Evolutionary conservation across 805 yeast genomes (phyloP).

Genomic region (Candida hispaniensis): DNA sequence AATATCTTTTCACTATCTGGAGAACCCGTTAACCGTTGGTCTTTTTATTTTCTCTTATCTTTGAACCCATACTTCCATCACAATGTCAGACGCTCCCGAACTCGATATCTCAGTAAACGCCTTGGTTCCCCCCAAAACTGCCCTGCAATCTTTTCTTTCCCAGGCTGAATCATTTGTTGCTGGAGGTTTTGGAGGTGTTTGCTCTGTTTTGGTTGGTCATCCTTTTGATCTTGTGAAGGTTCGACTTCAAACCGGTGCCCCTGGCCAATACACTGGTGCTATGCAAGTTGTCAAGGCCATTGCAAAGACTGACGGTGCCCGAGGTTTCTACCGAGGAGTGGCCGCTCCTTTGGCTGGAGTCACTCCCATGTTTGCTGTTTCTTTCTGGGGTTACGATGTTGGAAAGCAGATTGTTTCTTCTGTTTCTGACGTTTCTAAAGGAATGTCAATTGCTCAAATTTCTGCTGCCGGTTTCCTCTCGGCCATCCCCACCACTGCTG

Average conservation of each 20-base stretch:
- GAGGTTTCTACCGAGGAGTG: conserved; percentile 88
- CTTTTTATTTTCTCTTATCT: too few species aligned
- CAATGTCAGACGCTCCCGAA: conserved; percentile 16
- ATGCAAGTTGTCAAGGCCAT: conserved; percentile 60
- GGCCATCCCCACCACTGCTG: conserved; percentile 88
- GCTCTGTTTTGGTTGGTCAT: conserved; percentile 92
- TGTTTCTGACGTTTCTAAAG: conserved; percentile 28
- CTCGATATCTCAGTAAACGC: conserved; percentile 11
- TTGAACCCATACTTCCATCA: too few species aligned
- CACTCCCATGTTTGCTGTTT: conserved; percentile 96
- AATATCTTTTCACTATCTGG: too few species aligned
- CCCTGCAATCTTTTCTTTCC: conserved; percentile 15
- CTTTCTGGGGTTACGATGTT: conserved; percentile 96
- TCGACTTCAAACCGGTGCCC: conserved; percentile 64
- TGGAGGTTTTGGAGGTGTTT: conserved; percentile 95
- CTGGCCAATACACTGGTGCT: conserved; percentile 52
- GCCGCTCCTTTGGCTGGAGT: conserved; percentile 92
- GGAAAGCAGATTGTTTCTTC: conserved; percentile 66
- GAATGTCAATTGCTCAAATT: conserved; percentile 55
- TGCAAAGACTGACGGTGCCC: conserved; percentile 57
- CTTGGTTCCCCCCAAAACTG: conserved; percentile 15
- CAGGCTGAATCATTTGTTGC: conserved; percentile 80
- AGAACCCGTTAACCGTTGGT: too few species aligned
- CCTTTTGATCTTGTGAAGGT: conserved; percentile 94
- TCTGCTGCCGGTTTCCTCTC: conserved; percentile 89